Conservation (phyloP, 2,329 filamentous ascomycete genomes). For the Ophiostoma angusticollis region DNA sequence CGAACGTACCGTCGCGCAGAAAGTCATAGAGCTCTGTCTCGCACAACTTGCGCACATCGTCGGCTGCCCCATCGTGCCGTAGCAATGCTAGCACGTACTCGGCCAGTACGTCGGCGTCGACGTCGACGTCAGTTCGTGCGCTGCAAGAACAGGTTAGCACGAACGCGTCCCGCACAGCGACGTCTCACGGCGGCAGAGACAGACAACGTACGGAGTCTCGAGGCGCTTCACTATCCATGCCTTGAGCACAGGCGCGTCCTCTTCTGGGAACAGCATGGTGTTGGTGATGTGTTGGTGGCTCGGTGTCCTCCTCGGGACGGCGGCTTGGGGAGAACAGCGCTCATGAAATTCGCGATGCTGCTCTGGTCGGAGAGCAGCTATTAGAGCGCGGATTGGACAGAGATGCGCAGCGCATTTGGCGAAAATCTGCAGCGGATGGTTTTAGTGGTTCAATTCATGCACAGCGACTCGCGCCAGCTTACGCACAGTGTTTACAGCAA, state of each 20-base stretch:
- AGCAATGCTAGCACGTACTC: slow-evolving; percentile 75
- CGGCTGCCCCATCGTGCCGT: slow-evolving; percentile 52
- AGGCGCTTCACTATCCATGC: slow-evolving; percentile 67
- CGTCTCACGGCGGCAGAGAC: not conserved
- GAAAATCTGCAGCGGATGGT: too few relatives aligned
- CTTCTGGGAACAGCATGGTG: slow-evolving; percentile 51
- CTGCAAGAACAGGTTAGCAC: slow-evolving; percentile 26
- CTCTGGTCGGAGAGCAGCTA: too few relatives aligned
- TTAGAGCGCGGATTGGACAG: too few relatives aligned
- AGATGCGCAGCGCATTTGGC: too few relatives aligned
- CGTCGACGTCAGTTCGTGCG: slow-evolving; percentile 67
- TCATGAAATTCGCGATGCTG: not conserved
- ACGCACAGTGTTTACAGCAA: too few relatives aligned
- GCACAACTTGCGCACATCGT: slow-evolving; percentile 54
- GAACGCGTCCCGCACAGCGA: too few relatives aligned
- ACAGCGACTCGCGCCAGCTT: too few relatives aligned
- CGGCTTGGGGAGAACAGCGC: not conserved
- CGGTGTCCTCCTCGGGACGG: not conserved
- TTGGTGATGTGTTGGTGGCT: too few relatives aligned
- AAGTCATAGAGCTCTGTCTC: slow-evolving; percentile 65
- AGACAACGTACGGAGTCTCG: slow-evolving; percentile 51
- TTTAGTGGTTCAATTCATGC: too few relatives aligned
- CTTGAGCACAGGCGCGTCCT: slow-evolving; percentile 53
- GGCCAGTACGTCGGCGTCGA: slow-evolving; percentile 69
- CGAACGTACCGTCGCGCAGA: slow-evolving; percentile 46